Percentiles rank a stretch among this genome's conserved stretches.
Conservation (phyloP, 2,329 filamentous ascomycete genomes). For the Botrytis pseudocinerea region DNA sequence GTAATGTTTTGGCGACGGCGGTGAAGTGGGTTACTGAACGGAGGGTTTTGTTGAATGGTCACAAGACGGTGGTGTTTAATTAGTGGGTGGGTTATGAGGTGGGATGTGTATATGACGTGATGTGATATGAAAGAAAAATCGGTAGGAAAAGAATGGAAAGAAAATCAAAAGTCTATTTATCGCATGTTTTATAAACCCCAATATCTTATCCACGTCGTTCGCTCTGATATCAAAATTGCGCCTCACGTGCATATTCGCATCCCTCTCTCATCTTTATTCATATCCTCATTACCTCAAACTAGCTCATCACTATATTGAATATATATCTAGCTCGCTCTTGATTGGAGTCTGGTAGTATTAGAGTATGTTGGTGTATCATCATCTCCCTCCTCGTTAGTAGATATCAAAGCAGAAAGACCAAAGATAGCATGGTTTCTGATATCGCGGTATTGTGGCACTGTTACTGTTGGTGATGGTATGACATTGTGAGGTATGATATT, state of each 20-base stretch:
- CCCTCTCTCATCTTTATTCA: background rate
- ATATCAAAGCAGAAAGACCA: too few species aligned
- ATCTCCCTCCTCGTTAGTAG: too few species aligned
- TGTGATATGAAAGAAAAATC: background rate
- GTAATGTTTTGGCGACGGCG: constrained; percentile 75
- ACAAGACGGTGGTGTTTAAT: constrained; percentile 76
- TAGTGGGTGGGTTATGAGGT: constrained; percentile 7
- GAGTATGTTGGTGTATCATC: too few species aligned
- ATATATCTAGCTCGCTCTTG: too few species aligned
- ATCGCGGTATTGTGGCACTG: too few species aligned
- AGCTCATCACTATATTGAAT: too few species aligned
- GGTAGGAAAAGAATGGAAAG: background rate
- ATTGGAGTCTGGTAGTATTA: too few species aligned
- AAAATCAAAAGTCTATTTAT: background rate
- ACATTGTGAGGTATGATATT: too few species aligned
- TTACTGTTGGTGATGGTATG: too few species aligned
- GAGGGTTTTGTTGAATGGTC: constrained; percentile 74
- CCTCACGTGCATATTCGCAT: background rate
- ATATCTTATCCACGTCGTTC: background rate
- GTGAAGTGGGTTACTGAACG: constrained; percentile 84
- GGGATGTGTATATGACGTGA: background rate
- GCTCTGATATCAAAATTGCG: background rate
- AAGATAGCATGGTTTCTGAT: too few species aligned
- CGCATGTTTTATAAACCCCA: background rate
- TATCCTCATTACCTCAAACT: too few species aligned